These are phyloP conservation scores for Coniochaeta pulveracea DNA, from an alignment of 2,329 filamentous ascomycete genomes.

Conservation along the genomic window DNA sequence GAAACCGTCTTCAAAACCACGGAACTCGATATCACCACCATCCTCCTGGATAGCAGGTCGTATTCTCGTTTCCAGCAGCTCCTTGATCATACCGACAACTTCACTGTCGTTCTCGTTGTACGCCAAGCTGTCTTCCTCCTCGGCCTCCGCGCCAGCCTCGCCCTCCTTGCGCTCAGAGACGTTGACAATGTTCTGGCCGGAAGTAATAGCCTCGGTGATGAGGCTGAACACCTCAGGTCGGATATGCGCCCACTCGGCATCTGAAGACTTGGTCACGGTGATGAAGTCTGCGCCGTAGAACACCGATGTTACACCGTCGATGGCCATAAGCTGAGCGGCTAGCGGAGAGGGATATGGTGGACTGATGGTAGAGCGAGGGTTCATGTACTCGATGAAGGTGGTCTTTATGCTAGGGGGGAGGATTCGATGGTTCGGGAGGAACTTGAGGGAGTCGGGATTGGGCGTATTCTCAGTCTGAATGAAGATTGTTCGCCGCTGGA, in stretches of 20 bases:
- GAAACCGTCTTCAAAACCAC: slow-evolving; percentile 76
- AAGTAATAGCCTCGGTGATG: slow-evolving; percentile 85
- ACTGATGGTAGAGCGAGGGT: slow-evolving; percentile 75
- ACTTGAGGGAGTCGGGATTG: slow-evolving; percentile 93
- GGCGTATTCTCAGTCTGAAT: slow-evolving; percentile 95
- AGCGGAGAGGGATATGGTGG: slow-evolving; percentile 86
- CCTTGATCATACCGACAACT: slow-evolving; percentile 97
- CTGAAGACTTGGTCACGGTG: slow-evolving; percentile 82
- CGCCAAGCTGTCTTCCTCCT: slow-evolving; percentile 60
- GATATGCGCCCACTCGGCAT: slow-evolving; percentile 87
- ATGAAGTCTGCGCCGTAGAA: slow-evolving; percentile 96
- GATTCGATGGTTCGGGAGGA: slow-evolving; percentile 80
- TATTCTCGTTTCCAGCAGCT: slow-evolving; percentile 89
- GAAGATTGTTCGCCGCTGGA: slow-evolving; percentile 72
- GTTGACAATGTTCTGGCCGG: slow-evolving; percentile 71
- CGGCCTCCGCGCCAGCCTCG: slow-evolving; percentile 25
- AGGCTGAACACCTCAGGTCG: slow-evolving; percentile 91
- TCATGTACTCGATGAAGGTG: slow-evolving; percentile 85
- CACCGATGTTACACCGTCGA: slow-evolving; percentile 88
- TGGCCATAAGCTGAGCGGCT: slow-evolving; percentile 79
- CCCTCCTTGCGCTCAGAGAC: slow-evolving; percentile 50
- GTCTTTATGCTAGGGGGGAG: slow-evolving; percentile 63
- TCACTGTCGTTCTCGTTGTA: slow-evolving; percentile 90
- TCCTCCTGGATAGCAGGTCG: slow-evolving; percentile 95
- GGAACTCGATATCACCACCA: slow-evolving; percentile 92